phyloP scores from a whole-genome alignment of 1,139 yeast genomes.

The Nakaseomyces sp. region DNA sequence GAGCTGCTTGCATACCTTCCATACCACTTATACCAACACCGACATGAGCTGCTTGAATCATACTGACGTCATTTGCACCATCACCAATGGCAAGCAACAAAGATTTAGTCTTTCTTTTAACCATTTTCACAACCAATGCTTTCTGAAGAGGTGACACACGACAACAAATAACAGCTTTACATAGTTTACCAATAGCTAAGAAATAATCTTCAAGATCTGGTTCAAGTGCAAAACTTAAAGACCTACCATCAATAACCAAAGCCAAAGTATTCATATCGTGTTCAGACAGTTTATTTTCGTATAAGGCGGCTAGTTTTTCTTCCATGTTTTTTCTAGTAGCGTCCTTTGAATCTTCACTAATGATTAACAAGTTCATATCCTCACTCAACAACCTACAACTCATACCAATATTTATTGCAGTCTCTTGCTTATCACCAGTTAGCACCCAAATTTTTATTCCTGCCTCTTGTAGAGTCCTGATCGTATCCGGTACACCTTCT shows the following conservation, averaged over 20 bases:
- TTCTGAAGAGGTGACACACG: constrained; percentile 97
- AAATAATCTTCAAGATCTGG: constrained; percentile 70
- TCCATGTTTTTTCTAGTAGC: constrained; percentile 63
- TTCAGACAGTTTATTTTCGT: constrained; percentile 53
- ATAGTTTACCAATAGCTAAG: constrained; percentile 69
- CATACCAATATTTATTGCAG: constrained; percentile 99
- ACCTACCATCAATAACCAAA: constrained; percentile 86
- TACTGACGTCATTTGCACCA: constrained; percentile 97
- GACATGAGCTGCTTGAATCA: constrained; percentile 98
- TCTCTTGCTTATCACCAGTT: constrained; percentile 97
- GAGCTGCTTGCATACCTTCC: constrained; percentile 99
- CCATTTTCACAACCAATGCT: constrained; percentile 90
- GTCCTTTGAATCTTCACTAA: constrained; percentile 75
- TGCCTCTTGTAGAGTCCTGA: constrained; percentile 87
- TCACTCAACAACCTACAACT: constrained; percentile 89
- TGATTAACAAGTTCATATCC: constrained; percentile 86
- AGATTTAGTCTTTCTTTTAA: constrained; percentile 69
- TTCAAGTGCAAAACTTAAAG: constrained; percentile 77
- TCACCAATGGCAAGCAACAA: constrained; percentile 90
- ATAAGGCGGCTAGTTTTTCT: constrained; percentile 70
- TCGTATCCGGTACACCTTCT: constrained; percentile 97
- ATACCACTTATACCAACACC: constrained; percentile 98
- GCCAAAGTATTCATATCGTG: constrained; percentile 79
- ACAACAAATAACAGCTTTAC: constrained; percentile 95
- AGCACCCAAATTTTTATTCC: constrained; percentile 96